These are phyloP conservation scores for Mucor irregularis DNA, from an alignment of 371 early-diverging fungal genomes.

Conservation along the genomic window DNA sequence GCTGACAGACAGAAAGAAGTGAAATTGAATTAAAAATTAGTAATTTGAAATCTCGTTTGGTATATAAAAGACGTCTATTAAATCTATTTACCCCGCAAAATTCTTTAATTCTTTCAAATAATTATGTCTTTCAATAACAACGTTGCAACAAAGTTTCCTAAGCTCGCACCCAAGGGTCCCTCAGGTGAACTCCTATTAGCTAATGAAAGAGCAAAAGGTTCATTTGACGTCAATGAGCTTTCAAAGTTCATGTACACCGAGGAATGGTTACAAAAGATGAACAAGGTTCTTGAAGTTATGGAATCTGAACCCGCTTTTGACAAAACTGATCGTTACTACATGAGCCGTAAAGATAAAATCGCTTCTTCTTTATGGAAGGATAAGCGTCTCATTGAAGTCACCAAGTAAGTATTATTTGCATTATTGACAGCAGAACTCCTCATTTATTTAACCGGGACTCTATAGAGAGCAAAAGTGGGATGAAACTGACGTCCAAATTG, in stretches of 20 bases:
- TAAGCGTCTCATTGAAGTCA: slow-evolving; percentile 53
- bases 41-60: neutral
- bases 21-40: neutral
- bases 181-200: slow-evolving; percentile 60
- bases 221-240: slow-evolving; percentile 56
- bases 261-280: slow-evolving; percentile 51
- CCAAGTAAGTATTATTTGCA: slow-evolving; percentile 27
- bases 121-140: slow-evolving; percentile 40
- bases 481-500: slow-evolving; percentile 39
- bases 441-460: neutral
- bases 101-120: neutral
- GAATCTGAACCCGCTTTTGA: slow-evolving; percentile 64
- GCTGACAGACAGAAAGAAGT: no score
- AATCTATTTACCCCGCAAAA: neutral
- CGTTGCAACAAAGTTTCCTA: slow-evolving; percentile 51
- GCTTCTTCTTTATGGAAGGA: slow-evolving; percentile 53
- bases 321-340: slow-evolving; percentile 55
- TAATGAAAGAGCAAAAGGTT: slow-evolving; percentile 57
- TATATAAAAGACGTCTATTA: neutral
- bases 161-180: slow-evolving; percentile 54
- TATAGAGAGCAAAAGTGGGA: slow-evolving; percentile 52
- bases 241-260: slow-evolving; percentile 57
- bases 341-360: slow-evolving; percentile 55
- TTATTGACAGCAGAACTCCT: neutral
- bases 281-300: slow-evolving; percentile 52